Conservation (phyloP, 352 stramenopile species). For the Pythium rhizo-oryzae region DNA sequence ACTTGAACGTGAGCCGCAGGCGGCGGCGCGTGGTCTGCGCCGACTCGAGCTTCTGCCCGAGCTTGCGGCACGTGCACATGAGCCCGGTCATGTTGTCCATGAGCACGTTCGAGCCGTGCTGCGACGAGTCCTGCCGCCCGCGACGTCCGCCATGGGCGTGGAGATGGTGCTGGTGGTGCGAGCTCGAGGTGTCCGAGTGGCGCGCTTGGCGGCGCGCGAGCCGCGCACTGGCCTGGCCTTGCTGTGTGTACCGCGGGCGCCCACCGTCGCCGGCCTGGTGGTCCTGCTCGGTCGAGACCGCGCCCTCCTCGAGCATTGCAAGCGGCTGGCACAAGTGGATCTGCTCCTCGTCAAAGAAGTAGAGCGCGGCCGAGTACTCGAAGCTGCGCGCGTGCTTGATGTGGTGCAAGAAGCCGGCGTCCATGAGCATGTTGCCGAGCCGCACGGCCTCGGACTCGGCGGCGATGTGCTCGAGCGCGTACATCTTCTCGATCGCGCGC, state of each 20-base stretch:
- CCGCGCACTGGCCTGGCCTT: neutral
- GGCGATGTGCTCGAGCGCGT: conserved; percentile 16
- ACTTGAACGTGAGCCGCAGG: conserved; percentile 30
- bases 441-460: conserved; percentile 35
- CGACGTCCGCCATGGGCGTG: neutral
- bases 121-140: conserved; percentile 17
- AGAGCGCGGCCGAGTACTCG: conserved; percentile 28
- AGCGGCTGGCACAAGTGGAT: conserved; percentile 35
- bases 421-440: conserved; percentile 42
- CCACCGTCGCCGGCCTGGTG: conserved; percentile 2
- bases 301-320: conserved; percentile 32
- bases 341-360: conserved; percentile 39
- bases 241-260: conserved; percentile 12
- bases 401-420: conserved; percentile 40
- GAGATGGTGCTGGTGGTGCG: neutral
- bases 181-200: conserved; percentile 11
- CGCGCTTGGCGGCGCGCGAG: neutral
- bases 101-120: conserved; percentile 22
- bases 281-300: conserved; percentile 17
- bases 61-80: conserved; percentile 32
- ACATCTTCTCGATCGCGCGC: conserved; percentile 28
- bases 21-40: conserved; percentile 24
- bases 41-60: conserved; percentile 38
- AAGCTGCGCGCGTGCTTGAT: conserved; percentile 35
- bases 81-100: conserved; percentile 15